A percentile compares a stretch with the other conserved stretches of the same genome.
Conservation (phyloP, 2,329 filamentous ascomycete species). For the Annulohypoxylon truncatum region DNA sequence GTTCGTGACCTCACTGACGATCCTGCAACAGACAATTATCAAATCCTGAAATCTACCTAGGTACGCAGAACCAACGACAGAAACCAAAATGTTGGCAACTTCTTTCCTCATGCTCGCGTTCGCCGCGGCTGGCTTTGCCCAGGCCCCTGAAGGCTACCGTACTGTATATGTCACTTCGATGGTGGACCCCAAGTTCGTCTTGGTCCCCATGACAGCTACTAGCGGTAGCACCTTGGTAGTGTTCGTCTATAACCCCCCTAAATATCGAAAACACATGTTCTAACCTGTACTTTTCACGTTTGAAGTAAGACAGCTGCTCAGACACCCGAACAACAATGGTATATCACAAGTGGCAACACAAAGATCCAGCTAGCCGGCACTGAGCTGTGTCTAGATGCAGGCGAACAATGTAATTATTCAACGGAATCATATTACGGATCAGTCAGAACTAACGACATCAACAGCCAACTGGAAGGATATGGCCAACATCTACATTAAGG, state of each 20-base stretch:
- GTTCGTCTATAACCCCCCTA: constrained; percentile 41
- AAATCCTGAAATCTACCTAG: constrained; percentile 2
- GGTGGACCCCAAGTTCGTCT: constrained; percentile 55
- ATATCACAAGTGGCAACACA: constrained; percentile 50
- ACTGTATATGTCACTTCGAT: constrained; percentile 55
- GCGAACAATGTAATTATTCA: constrained; percentile 46
- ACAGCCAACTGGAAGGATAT: constrained; percentile 56
- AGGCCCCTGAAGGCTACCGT: constrained; percentile 53
- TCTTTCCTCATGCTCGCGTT: constrained; percentile 50
- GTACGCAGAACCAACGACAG: constrained; percentile 19
- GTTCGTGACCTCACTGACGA: constrained; percentile 5
- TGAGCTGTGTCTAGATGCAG: constrained; percentile 56
- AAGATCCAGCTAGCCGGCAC: constrained; percentile 54
- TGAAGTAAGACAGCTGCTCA: constrained; percentile 49
- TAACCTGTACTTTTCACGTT: constrained; percentile 9
- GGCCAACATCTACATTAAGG: constrained; percentile 51
- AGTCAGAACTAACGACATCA: neutral
- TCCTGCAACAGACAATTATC: constrained; percentile 7
- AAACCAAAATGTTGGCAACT: constrained; percentile 44
- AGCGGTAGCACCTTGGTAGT: constrained; percentile 52
- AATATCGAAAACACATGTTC: neutral
- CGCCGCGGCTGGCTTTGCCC: constrained; percentile 51
- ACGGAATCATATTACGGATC: neutral
- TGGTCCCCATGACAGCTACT: constrained; percentile 51
- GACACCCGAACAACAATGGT: constrained; percentile 57